Conservation (phyloP, 2,329 filamentous ascomycete species). For the Celoporthe dispersa region DNA sequence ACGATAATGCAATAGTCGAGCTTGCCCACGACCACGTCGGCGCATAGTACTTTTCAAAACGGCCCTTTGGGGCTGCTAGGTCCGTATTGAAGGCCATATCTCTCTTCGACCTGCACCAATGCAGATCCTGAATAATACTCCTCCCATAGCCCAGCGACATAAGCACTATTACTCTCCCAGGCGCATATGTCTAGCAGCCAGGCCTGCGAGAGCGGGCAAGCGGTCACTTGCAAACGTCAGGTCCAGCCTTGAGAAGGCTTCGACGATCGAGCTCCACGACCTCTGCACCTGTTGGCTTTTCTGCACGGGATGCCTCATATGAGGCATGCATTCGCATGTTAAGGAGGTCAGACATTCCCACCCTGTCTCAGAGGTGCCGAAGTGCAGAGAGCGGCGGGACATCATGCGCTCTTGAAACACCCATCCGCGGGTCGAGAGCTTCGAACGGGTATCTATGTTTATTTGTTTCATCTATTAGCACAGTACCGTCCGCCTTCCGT, state of each 20-base stretch:
- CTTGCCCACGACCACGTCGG: not conserved
- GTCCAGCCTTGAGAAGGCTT: not conserved
- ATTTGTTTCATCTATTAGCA: not conserved
- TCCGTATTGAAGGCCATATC: not conserved
- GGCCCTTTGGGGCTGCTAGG: not conserved
- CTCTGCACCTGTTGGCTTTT: not conserved
- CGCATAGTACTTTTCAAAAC: not conserved
- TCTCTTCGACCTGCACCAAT: not conserved
- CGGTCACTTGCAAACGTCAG: not conserved
- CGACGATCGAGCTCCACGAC: not conserved
- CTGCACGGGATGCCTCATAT: not conserved
- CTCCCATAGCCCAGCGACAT: not conserved
- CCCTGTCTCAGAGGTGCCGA: slow-evolving; percentile 10
- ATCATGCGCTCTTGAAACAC: slow-evolving; percentile 25
- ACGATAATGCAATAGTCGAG: not conserved
- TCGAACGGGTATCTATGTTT: not conserved
- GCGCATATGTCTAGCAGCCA: not conserved
- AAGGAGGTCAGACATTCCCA: slow-evolving; percentile 13
- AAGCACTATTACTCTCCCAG: not conserved
- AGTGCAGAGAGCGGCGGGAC: slow-evolving; percentile 20
- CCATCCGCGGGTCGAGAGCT: slow-evolving; percentile 12
- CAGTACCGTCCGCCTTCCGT: no score
- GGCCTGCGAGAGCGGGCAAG: not conserved
- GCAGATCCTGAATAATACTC: not conserved
- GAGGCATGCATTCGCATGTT: not conserved